Evolutionary conservation across 225 moss, liverwort and hornwort species (phyloP).

Genomic region (Straminergon stramineum): DNA sequence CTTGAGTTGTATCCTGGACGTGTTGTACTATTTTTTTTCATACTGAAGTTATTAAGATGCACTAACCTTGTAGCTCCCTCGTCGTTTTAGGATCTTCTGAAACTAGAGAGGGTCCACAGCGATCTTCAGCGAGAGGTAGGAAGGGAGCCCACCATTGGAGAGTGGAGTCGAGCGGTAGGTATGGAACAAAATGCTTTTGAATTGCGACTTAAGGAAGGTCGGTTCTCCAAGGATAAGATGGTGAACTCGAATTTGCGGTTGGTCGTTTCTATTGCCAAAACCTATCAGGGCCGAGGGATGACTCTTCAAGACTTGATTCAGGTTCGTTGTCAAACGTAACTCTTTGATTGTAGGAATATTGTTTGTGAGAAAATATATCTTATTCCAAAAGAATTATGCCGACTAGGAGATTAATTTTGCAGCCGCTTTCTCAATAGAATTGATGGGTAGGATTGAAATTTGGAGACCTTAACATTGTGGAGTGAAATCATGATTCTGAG

Average conservation of each 20-base stretch:
- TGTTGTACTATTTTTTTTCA: background rate
- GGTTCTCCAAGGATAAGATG: slow-evolving; percentile 84
- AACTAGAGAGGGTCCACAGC: slow-evolving; percentile 51
- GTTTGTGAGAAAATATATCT: background rate
- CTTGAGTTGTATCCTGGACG: background rate
- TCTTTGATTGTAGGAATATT: background rate
- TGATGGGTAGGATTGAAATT: background rate
- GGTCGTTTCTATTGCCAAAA: slow-evolving; percentile 88
- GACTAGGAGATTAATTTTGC: background rate
- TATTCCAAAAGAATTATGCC: background rate
- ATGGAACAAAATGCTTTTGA: slow-evolving; percentile 62
- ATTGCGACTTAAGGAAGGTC: slow-evolving; percentile 63
- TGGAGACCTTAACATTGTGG: background rate
- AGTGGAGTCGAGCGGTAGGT: slow-evolving; percentile 87
- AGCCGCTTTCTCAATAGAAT: background rate
- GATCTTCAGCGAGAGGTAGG: slow-evolving; percentile 68
- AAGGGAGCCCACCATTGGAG: slow-evolving; percentile 66
- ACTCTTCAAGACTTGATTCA: slow-evolving; percentile 89
- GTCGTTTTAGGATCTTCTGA: slow-evolving; percentile 46
- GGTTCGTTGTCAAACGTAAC: slow-evolving; percentile 2
- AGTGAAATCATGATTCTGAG: background rate
- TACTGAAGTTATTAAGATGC: background rate
- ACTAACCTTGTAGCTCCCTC: background rate
- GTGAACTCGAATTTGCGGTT: slow-evolving; percentile 91
- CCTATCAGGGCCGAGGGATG: slow-evolving; percentile 91